phyloP scores from a whole-genome alignment of 2,329 filamentous ascomycete genomes.

The Cyphellophora attinorum region DNA sequence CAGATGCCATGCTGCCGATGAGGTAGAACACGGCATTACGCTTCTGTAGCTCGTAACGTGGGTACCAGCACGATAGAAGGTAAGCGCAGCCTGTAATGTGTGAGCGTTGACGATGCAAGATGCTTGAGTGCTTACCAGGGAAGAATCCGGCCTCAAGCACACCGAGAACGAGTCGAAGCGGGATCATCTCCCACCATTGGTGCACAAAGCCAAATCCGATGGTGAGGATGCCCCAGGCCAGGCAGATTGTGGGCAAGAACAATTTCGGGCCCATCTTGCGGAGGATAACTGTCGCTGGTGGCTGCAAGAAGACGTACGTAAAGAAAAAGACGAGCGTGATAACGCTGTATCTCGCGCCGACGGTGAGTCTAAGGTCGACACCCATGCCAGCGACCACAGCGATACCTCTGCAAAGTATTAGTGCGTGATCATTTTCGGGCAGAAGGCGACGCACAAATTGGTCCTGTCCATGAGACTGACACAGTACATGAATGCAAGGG shows the following conservation, averaged over 20 bases:
- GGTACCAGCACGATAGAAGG: slow-evolving; percentile 59
- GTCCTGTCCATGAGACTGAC: slow-evolving; percentile 54
- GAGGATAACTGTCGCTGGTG: slow-evolving; percentile 58
- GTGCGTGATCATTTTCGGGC: no score
- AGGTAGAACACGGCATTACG: slow-evolving; percentile 37
- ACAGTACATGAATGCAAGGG: slow-evolving; percentile 60
- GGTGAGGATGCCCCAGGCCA: slow-evolving; percentile 32
- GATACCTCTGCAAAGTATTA: slow-evolving; percentile 60
- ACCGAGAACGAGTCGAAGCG: slow-evolving; percentile 41
- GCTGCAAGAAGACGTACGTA: slow-evolving; percentile 61
- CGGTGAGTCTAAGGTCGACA: slow-evolving; percentile 15
- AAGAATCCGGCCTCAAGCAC: slow-evolving; percentile 59
- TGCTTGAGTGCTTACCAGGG: slow-evolving; percentile 46
- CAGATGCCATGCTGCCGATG: slow-evolving; percentile 35
- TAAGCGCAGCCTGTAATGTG: slow-evolving; percentile 47
- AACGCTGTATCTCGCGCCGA: slow-evolving; percentile 36
- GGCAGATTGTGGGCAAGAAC: slow-evolving; percentile 22
- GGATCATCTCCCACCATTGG: slow-evolving; percentile 7
- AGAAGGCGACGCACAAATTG: slow-evolving; percentile 9
- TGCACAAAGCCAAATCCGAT: slow-evolving; percentile 19
- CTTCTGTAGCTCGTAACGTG: slow-evolving; percentile 21
- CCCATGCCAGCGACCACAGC: slow-evolving; percentile 56
- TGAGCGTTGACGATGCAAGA: no score
- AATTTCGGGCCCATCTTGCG: slow-evolving; percentile 48
- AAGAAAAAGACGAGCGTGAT: slow-evolving; percentile 65